Percentiles rank a stretch among this genome's conserved stretches.
These are phyloP conservation scores for Amphirosellinia nigrospora DNA, from an alignment of 495 filamentous ascomycete species.

Conservation along the genomic window DNA sequence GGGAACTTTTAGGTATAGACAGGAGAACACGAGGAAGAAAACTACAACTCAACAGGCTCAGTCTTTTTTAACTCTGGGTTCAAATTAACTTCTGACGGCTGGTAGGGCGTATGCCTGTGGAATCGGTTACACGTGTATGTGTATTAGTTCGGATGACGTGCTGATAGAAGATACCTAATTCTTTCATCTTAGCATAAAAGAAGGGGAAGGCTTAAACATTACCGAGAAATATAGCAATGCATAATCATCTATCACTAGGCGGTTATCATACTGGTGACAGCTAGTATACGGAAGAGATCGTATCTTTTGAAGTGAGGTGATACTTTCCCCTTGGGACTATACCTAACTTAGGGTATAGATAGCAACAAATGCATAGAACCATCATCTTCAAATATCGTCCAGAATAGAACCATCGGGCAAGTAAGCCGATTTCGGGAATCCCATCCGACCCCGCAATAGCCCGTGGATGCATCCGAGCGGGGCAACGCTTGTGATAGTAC, in stretches of 20 bases:
- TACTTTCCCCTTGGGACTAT: not conserved
- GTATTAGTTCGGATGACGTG: too few relatives aligned
- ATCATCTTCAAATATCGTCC: not conserved
- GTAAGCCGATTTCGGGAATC: slow-evolving; percentile 38
- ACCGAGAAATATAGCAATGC: not conserved
- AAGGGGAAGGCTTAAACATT: not conserved
- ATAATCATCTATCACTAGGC: not conserved
- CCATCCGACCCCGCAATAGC: slow-evolving; percentile 38
- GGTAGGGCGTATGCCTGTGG: too few relatives aligned
- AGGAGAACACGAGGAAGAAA: too few relatives aligned
- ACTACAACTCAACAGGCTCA: too few relatives aligned
- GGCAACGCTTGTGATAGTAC: slow-evolving; percentile 14
- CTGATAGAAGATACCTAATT: not conserved
- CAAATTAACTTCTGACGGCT: too few relatives aligned
- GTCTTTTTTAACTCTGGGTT: too few relatives aligned
- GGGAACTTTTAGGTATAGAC: too few relatives aligned
- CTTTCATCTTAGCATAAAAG: not conserved
- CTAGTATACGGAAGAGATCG: not conserved
- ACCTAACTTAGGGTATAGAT: slow-evolving; percentile 3
- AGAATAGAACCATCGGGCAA: not conserved
- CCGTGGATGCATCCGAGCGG: slow-evolving; percentile 24
- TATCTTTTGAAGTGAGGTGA: not conserved
- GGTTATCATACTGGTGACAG: not conserved
- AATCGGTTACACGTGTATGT: too few relatives aligned
- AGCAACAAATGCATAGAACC: slow-evolving; percentile 17